phyloP scores from a whole-genome alignment of 2,329 filamentous ascomycete genomes.

The Aphanocladium album region DNA sequence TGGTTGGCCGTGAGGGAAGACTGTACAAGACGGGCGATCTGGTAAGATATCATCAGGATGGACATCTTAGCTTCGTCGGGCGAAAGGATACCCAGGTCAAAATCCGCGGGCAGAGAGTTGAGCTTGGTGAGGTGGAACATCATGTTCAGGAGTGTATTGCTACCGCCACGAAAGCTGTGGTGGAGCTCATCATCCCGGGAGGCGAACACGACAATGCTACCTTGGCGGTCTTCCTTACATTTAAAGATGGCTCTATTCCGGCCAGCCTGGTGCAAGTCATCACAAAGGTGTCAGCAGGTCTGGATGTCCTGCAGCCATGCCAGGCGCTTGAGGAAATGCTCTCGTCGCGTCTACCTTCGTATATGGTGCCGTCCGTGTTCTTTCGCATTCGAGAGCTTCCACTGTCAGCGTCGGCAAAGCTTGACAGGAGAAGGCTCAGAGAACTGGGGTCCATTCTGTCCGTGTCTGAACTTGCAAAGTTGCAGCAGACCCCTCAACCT shows the following conservation, averaged over 20 bases:
- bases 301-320: background rate
- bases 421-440: background rate
- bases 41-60: constrained; percentile 36
- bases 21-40: constrained; percentile 48
- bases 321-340: no score
- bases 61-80: constrained; percentile 40
- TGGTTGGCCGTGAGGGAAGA: background rate
- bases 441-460: background rate
- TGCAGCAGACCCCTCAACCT: no score
- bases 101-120: constrained; percentile 53
- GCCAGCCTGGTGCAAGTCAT: no score
- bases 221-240: background rate
- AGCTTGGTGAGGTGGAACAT: constrained; percentile 33
- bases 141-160: background rate
- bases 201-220: background rate
- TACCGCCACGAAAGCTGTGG: no score
- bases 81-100: constrained; percentile 57
- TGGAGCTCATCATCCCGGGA: background rate
- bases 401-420: background rate
- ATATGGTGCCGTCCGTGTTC: background rate
- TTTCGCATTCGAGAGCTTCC: background rate
- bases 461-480: background rate
- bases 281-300: no score
- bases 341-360: background rate
- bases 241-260: no score